Conservation (phyloP, 805 yeast genomes). For the Yamadazyma nakazawae region DNA sequence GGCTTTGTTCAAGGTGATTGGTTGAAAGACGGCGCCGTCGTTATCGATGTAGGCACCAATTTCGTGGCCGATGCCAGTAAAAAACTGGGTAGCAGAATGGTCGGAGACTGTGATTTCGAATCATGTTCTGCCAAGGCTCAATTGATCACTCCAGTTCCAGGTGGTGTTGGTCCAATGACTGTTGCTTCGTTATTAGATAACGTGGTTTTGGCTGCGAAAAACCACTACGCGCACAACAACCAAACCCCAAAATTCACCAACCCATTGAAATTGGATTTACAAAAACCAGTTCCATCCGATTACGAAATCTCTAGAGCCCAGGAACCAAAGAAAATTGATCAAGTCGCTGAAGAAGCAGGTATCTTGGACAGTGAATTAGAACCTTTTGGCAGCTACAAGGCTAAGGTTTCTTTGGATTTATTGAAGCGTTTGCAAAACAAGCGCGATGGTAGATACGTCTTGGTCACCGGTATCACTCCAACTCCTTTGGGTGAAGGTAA, state of each 20-base stretch:
- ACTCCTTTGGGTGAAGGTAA: constrained; percentile 87
- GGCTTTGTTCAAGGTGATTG: constrained; percentile 71
- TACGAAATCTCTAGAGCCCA: constrained; percentile 75
- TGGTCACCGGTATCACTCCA: constrained; percentile 83
- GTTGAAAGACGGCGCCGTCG: constrained; percentile 64
- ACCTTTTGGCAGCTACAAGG: constrained; percentile 72
- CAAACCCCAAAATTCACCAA: constrained; percentile 43
- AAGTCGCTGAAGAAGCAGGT: constrained; percentile 68
- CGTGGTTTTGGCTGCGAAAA: constrained; percentile 66
- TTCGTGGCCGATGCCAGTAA: constrained; percentile 62
- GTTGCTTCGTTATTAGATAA: constrained; percentile 78
- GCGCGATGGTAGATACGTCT: constrained; percentile 66
- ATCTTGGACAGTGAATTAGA: constrained; percentile 66
- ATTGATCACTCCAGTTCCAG: constrained; percentile 82
- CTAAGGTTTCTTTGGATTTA: constrained; percentile 65
- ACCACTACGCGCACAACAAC: constrained; percentile 38
- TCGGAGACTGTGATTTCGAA: constrained; percentile 74
- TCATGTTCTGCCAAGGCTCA: constrained; percentile 54
- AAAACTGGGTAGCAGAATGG: constrained; percentile 68
- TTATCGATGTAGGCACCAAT: constrained; percentile 83
- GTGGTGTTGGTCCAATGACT: constrained; percentile 93
- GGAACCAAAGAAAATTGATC: constrained; percentile 64
- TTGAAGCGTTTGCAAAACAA: constrained; percentile 59
- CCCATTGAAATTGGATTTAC: constrained; percentile 55
- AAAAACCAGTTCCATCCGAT: constrained; percentile 76